Conservation (phyloP, 2,329 filamentous ascomycete genomes). For the Colletotrichum orbiculare region DNA sequence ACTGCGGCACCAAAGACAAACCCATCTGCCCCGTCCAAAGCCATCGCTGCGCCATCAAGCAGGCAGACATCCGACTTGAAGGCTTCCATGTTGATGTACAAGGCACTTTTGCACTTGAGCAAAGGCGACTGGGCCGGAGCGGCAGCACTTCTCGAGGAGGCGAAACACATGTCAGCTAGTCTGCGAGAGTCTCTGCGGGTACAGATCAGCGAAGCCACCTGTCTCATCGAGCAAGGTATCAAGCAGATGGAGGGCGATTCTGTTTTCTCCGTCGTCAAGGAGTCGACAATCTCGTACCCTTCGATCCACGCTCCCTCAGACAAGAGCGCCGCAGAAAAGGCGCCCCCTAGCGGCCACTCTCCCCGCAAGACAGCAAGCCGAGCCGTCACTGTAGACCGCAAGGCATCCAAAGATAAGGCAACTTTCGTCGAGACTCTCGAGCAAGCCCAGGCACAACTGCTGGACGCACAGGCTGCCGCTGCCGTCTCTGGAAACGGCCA, state of each 20-base stretch:
- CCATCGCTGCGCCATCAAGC: slow-evolving; percentile 20
- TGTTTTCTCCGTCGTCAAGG: slow-evolving; percentile 88
- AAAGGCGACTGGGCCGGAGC: slow-evolving; percentile 69
- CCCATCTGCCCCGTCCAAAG: slow-evolving; percentile 31
- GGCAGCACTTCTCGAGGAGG: slow-evolving; percentile 63
- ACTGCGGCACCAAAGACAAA: slow-evolving; percentile 41
- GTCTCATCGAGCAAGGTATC: slow-evolving; percentile 75
- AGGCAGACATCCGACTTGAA: slow-evolving; percentile 44
- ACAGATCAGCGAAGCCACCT: slow-evolving; percentile 73
- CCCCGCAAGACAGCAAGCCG: slow-evolving; percentile 45
- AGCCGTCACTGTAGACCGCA: slow-evolving; percentile 37
- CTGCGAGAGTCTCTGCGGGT: slow-evolving; percentile 56
- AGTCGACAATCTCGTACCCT: slow-evolving; percentile 91
- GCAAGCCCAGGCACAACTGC: slow-evolving; percentile 73
- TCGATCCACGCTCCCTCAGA: slow-evolving; percentile 65
- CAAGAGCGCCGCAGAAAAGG: slow-evolving; percentile 49
- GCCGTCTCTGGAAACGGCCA: slow-evolving; percentile 65
- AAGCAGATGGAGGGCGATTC: slow-evolving; percentile 82
- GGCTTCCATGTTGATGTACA: slow-evolving; percentile 54
- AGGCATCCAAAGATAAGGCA: slow-evolving; percentile 40
- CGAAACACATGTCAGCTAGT: slow-evolving; percentile 56
- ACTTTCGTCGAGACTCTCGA: slow-evolving; percentile 69
- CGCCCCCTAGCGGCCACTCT: slow-evolving; percentile 47
- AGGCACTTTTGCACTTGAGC: slow-evolving; percentile 58
- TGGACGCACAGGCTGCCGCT: slow-evolving; percentile 70